Conservation (phyloP, 805 yeast genomes). For the Teunomyces pallodes region DNA sequence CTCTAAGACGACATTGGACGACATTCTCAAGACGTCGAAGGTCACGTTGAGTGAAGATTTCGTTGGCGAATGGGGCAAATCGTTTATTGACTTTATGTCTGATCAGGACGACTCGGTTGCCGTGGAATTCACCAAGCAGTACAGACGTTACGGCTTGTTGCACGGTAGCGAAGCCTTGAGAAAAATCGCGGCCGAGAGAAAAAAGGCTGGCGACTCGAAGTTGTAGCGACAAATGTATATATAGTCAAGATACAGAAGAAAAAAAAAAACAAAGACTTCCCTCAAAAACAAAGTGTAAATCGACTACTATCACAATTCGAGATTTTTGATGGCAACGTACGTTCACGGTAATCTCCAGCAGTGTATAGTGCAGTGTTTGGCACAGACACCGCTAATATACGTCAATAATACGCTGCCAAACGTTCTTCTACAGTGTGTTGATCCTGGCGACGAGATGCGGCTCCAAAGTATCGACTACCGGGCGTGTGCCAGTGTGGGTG, state of each 20-base stretch:
- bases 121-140: conserved; percentile 51
- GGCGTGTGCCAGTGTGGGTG: conserved; percentile 1
- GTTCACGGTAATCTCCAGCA: neutral
- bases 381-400: conserved; percentile 3
- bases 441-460: neutral
- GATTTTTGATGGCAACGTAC: neutral
- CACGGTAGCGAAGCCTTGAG: conserved; percentile 43
- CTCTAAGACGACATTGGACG: conserved; percentile 35
- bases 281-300: neutral
- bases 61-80: conserved; percentile 48
- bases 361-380: neutral
- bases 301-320: neutral
- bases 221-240: neutral
- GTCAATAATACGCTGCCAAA: conserved; percentile 10
- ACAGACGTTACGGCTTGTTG: conserved; percentile 65
- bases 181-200: conserved; percentile 39
- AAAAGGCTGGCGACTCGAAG: conserved; percentile 14
- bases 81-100: conserved; percentile 39
- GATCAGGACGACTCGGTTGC: conserved; percentile 41
- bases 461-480: conserved; percentile 10
- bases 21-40: conserved; percentile 30
- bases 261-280: neutral
- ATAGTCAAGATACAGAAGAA: neutral
- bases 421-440: conserved; percentile 3
- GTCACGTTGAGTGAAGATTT: conserved; percentile 58